Evolutionary conservation across 2,329 filamentous ascomycete genomes (phyloP).

Genomic region (Dryadomyces quercus-mongolicae): DNA sequence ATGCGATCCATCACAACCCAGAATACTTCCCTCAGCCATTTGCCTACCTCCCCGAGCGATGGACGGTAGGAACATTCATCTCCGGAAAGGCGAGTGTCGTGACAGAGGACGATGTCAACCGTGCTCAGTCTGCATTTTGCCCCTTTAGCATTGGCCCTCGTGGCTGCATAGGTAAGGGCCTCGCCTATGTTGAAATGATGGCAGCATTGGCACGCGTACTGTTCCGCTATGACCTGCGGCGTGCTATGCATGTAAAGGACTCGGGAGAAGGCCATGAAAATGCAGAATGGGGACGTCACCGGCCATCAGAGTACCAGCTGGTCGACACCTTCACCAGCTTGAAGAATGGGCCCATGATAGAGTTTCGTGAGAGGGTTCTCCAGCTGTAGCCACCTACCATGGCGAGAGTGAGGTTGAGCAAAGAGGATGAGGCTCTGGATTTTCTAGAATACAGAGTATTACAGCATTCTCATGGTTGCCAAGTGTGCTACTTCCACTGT

Average conservation of each 20-base stretch:
- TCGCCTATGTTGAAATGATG: conserved; percentile 57
- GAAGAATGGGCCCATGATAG: conserved; percentile 59
- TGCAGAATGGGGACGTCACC: conserved; percentile 42
- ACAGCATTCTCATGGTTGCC: no score
- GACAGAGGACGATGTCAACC: conserved; percentile 36
- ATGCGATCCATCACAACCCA: conserved; percentile 56
- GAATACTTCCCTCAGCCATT: conserved; percentile 49
- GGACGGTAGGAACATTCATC: conserved; percentile 37
- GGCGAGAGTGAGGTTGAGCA: no score
- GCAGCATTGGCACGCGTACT: conserved; percentile 49
- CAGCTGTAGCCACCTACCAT: not conserved
- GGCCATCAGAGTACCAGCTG: conserved; percentile 53
- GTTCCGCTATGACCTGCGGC: conserved; percentile 48
- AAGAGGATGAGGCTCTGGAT: no score
- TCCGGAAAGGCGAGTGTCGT: conserved; percentile 18
- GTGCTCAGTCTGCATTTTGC: conserved; percentile 58
- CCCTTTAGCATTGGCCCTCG: conserved; percentile 60
- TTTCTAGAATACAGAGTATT: no score
- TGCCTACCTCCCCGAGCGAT: conserved; percentile 50
- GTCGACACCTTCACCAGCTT: conserved; percentile 61
- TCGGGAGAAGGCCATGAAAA: conserved; percentile 38
- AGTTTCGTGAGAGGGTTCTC: conserved; percentile 31
- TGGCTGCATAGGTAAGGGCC: conserved; percentile 59
- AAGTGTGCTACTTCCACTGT: no score
- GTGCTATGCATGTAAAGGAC: conserved; percentile 33